Base-by-base conservation (phyloP, 2,329 filamentous ascomycete genomes). In the Ophiostoma pallidulum region DNA sequence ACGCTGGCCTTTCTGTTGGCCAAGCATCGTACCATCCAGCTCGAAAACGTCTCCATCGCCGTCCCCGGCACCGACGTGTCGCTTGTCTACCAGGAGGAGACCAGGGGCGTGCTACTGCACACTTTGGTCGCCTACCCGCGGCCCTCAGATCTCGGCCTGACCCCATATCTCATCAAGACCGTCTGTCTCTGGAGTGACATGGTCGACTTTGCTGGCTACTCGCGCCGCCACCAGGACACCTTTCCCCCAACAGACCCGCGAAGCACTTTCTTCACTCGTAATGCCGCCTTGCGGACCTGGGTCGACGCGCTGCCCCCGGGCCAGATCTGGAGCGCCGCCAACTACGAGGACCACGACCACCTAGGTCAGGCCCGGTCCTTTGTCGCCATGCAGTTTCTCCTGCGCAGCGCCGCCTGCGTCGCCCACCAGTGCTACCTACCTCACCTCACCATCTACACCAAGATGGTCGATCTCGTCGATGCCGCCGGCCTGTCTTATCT, bases 341-440 rank as follows among this genome's bases (percentile, higher is more conserved):
- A 52, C n/a, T 55, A 51, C 38, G 29, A 26, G 6, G 49, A 38
- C 16, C 55, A 57, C 10, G 32, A 32, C 16, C 43, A n/a, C 3
- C 44, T 59, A 2, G 55, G 57, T 14, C 51, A 54, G 3, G 53
- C 35, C 8, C 51, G 42, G 19, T 9, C 31, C 1, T 59, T 57
- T 40, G 49, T 57, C 8, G 54, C 55, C 10, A 57, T 57, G 48
- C 56, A 59, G 7, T 53, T 59, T 14, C 48, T 59, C 9, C 42
- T 58, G 2, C 42, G 45, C 19, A 55, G 55, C 19, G 53, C 56
- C 18, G 35, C 41, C 8, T 59, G 56, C 36, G 50, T 57, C 3
- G 53, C 56, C 2, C 56, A 58, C 26, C 57, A 59, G 42, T 53
- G 51, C 35, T 59, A 59, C 32, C 42, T 59, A 6, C 57, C 57